A percentile compares a stretch with the other conserved stretches of the same genome.
Conservation (phyloP, 2,329 filamentous ascomycete genomes). For the Colletotrichum tofieldiae region DNA sequence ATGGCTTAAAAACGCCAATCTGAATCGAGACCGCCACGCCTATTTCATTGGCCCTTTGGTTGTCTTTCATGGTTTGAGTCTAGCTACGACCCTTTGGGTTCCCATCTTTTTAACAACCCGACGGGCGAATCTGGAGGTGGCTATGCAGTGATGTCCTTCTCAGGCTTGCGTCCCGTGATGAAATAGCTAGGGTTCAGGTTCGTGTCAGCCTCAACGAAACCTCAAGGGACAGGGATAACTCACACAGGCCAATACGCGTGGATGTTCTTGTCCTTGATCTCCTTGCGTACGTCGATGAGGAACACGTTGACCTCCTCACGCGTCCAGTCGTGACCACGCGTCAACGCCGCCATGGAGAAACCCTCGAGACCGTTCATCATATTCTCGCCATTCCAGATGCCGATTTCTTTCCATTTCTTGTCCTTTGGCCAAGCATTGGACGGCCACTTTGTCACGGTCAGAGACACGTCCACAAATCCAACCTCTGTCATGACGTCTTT, state of each 20-base stretch:
- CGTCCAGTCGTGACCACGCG: slow-evolving; percentile 52
- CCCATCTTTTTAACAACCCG: no score
- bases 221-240: slow-evolving; percentile 38
- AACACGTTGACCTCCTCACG: slow-evolving; percentile 52
- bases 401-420: slow-evolving; percentile 52
- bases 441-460: slow-evolving; percentile 52
- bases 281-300: slow-evolving; percentile 53
- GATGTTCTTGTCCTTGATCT: slow-evolving; percentile 51
- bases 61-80: neutral
- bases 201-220: neutral
- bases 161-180: slow-evolving; percentile 7
- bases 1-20: neutral
- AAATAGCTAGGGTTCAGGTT: neutral
- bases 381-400: slow-evolving; percentile 52
- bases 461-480: slow-evolving; percentile 53
- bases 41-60: neutral
- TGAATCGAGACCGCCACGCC: neutral
- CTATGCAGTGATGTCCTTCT: neutral
- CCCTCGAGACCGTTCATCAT: slow-evolving; percentile 53
- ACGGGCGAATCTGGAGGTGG: neutral
- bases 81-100: neutral
- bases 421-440: slow-evolving; percentile 55
- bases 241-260: slow-evolving; percentile 59
- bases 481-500: neutral
- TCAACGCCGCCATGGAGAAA: slow-evolving; percentile 54